Evolutionary conservation across 2,329 filamentous ascomycete species (phyloP), one percentile per base, ranked within the genome.

Genomic region (Fusarium duplospermum): DNA sequence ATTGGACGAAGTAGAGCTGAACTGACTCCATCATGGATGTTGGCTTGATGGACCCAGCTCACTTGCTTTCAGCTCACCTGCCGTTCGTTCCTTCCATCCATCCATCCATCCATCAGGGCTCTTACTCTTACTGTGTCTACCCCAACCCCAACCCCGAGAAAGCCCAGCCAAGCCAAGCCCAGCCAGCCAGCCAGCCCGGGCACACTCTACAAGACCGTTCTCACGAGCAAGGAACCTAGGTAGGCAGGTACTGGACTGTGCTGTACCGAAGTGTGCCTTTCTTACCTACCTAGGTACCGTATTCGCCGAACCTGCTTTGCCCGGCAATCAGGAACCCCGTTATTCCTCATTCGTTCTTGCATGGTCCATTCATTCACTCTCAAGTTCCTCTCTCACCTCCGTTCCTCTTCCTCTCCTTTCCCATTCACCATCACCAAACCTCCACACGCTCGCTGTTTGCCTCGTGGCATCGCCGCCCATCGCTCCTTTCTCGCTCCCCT

Each of bases 231-330:
- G 57, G 36, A 36, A 36, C 36, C 35, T n/a, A 56, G 20, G 20
- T 13, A 27, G 27, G 20, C 31, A 33, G 31, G 31, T 33, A 33
- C 31, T 33, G 31, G 13, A 33, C 31, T 47, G 27, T 47, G 62
- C 61, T 18, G 58, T 22, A 56, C 61, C 66, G 58, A 70, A 56
- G 70, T 50, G 29, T 67, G 50, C 67, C 67, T 54, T 52, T 50
- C 59, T 63, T 52, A 61, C 58, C 59, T 58, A 63, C 57, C 62
- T 52, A 61, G 52, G 54, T 52, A 63, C 58, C 62, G 45, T 58
- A 40, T 74, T 72, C 71, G 74, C 71, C 70, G 67, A 74, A 74
- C 63, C 62, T 66, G 29, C 62, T 67, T 67, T 47, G 52, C 24
- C 35, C 54, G 42, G 42, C 22, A 59, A 59, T 45, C 52, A 70